Evolutionary conservation across 1,284 basidiomycete species (phyloP), one percentile per base, ranked within the genome.

Genomic region (Agaricales sp.): DNA sequence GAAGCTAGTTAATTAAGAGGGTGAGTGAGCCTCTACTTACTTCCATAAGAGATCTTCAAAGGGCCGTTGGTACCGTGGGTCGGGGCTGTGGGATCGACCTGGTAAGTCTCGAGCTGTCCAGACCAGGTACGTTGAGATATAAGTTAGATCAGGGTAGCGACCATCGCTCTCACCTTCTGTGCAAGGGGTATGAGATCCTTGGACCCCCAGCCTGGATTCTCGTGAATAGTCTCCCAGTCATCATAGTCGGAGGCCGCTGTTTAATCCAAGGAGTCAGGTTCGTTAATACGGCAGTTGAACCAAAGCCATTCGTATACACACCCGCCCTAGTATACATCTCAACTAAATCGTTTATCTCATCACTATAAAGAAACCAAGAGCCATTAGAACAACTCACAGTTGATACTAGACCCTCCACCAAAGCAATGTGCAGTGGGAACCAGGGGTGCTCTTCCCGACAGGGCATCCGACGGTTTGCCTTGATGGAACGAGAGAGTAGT

Each of bases 391-490:
- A 3, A 53, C 74, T 23, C 50, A 79, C 80, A 80, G 55, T 82
- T 80, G 13, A 82, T 67, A 50, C 66, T 63, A 1, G 79, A 80
- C 0, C 78, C 80, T 0, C 81, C 80, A 6, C 80, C 80, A 0
- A 83, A 56, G 38, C 69, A 73, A 38, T 71, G 66, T 0, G 73
- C 80, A 30, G 63, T 59, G 0, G 67, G 65, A 13, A 77, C 67
- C 22, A 72, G 49, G 2, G 64, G 53, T 3, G 64, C 54, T 6
- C 79, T 72, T 13, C 70, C 72, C 8, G 11, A 8, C 8, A 21
- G 8, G 20, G 11, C 8, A 8, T 43, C 41, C 8, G 13, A 16
- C 8, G 13, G 11, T 11, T 43, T 19, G 8, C n/a, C 41, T 8
- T 11, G 8, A 19, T 43, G 41, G 20, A 43, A 43, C 11, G 41